Evolutionary conservation across 306 rosid genomes (phyloP).

Genomic region (Leucaena leucocephala): DNA sequence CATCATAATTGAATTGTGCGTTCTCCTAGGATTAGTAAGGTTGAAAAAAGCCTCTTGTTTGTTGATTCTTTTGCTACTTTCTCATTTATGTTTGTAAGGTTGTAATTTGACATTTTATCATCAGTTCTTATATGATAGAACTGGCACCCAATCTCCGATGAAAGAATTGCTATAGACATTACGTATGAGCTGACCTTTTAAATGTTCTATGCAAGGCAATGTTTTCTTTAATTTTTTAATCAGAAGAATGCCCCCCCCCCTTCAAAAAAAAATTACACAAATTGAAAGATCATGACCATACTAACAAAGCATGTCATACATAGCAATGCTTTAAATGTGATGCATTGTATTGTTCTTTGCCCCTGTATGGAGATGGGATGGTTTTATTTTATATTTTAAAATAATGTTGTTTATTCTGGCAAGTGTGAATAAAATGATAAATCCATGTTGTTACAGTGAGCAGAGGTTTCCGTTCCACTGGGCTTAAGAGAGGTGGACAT

Average conservation of each 20-base stretch:
- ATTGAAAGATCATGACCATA: background rate
- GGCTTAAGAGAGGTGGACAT: conserved; percentile 47
- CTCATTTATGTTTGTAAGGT: background rate
- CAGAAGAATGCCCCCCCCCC: background rate
- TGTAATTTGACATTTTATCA: conserved; percentile 6
- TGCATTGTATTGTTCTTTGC: background rate
- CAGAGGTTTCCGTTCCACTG: conserved; percentile 53
- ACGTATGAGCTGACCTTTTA: background rate
- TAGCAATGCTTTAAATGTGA: background rate
- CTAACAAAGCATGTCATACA: background rate
- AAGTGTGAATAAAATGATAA: background rate
- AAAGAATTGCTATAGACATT: background rate
- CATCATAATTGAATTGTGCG: background rate
- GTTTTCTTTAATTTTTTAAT: background rate
- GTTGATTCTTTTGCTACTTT: conserved; percentile 18
- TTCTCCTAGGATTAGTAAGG: background rate
- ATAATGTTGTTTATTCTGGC: background rate
- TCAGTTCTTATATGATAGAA: background rate
- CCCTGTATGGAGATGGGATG: background rate
- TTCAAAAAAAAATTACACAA: too few relatives aligned
- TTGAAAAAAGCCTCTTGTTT: conserved; percentile 7
- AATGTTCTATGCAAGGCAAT: background rate
- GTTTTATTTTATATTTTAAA: background rate
- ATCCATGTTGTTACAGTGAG: conserved; percentile 43
- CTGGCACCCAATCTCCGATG: background rate